Evolutionary conservation across 805 yeast species (phyloP), one percentile per base, ranked within the genome.

Genomic region (Ascoidea asiatica): DNA sequence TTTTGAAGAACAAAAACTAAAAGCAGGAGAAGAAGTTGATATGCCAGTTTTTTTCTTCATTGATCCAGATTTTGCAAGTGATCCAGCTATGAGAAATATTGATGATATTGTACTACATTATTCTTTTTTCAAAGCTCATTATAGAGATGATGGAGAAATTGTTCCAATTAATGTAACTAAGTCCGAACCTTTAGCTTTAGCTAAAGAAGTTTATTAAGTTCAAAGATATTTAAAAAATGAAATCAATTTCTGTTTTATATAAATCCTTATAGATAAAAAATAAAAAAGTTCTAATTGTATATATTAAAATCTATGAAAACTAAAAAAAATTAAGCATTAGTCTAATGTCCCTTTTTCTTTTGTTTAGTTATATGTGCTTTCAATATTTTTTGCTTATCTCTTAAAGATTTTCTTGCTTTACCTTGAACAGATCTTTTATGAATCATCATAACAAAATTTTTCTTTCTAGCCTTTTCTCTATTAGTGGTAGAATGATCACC

Each of bases 371-470:
- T 76, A 57, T 90, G 97, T 1, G 95, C 95, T 50, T 81, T 70
- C 55, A 92, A 65, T 18, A 84, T 78, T 61, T 79, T 84, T 62
- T 89, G 97, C 62, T 87, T 80, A 61, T 92, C 97, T 55, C 95
- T 73, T 55, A 92, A 69, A 46, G 96, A 85, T 73, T 82, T 70
- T 66, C 81, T 84, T 51, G 82, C 89, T 64, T 92, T 92, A 50
- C 97, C 97, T 63, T 85, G 95, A 37, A 92, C 97, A 43, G 85
- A 79, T 56, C 78, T 78, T 68, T 90, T 92, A 65, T 92, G 99
- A 54, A 92, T 85, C 90, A 85, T 85, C 99, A 92, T 92, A 60
- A 92, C 90, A 59, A 88, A 92, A 66, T 92, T 92, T 95, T 92
- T 92, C 87, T 87, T 87, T 63, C 97, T 76, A 20, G 88, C 94